Percentiles rank a stretch among this genome's conserved stretches.
Evolutionary conservation across 2,329 filamentous ascomycete species (phyloP).

Genomic region (Neoascochyta sp.): DNA sequence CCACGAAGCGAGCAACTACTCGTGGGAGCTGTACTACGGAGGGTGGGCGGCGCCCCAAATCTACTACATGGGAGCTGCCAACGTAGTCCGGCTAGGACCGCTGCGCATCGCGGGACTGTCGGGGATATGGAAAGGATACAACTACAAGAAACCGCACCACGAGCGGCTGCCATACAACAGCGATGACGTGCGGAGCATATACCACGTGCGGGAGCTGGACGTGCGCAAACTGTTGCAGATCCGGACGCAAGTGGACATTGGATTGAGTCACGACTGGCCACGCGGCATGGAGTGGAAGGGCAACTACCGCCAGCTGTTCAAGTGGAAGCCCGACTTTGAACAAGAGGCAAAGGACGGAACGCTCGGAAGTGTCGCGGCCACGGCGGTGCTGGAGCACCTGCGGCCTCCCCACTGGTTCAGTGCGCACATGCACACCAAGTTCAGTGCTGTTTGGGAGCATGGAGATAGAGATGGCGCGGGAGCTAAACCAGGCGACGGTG

Average conservation of each 20-base stretch:
- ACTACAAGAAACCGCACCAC: slow-evolving; percentile 78
- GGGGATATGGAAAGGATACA: slow-evolving; percentile 90
- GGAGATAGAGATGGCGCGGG: slow-evolving; percentile 23
- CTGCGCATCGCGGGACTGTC: slow-evolving; percentile 85
- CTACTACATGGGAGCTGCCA: slow-evolving; percentile 93
- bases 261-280: slow-evolving; percentile 95
- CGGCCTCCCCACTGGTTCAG: slow-evolving; percentile 83
- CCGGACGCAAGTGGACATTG: slow-evolving; percentile 83
- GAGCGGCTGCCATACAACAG: slow-evolving; percentile 81
- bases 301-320: slow-evolving; percentile 64
- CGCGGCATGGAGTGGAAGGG: slow-evolving; percentile 76
- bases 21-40: slow-evolving; percentile 92
- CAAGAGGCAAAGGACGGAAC: slow-evolving; percentile 70
- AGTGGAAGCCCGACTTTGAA: slow-evolving; percentile 69
- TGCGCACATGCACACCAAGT: slow-evolving; percentile 90
- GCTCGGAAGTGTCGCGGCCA: slow-evolving; percentile 76
- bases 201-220: slow-evolving; percentile 86
- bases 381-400: slow-evolving; percentile 74
- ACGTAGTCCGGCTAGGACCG: slow-evolving; percentile 77
- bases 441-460: slow-evolving; percentile 60
- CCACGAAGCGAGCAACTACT: slow-evolving; percentile 86
- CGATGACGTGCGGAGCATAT: slow-evolving; percentile 75
- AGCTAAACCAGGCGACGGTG: slow-evolving; percentile 2
- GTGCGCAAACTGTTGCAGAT: slow-evolving; percentile 84
- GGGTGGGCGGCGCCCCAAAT: slow-evolving; percentile 97